Evolutionary conservation across 495 filamentous ascomycete species (phyloP).

Genomic region (Tuber melanosporum): DNA sequence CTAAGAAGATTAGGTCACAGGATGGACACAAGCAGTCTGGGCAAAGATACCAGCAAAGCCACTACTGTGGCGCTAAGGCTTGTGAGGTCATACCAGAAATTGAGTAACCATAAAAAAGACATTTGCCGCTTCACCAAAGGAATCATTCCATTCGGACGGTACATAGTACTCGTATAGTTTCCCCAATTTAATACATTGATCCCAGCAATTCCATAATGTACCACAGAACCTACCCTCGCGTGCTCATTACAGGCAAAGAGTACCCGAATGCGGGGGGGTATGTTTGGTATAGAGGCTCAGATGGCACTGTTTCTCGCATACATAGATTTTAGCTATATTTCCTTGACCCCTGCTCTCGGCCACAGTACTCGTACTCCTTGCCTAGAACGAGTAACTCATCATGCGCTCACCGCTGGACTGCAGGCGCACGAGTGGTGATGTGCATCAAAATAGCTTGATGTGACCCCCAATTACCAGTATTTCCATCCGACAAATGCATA

Average conservation of each 20-base stretch:
- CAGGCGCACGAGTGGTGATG: not conserved
- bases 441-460: not conserved
- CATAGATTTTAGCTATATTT: not conserved
- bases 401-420: not conserved
- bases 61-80: not conserved
- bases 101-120: not conserved
- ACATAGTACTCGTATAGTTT: not conserved
- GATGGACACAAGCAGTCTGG: not conserved
- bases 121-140: not conserved
- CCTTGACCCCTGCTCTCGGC: not conserved
- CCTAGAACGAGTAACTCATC: not conserved
- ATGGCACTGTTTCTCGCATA: not conserved
- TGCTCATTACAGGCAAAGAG: not conserved
- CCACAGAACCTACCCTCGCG: not conserved
- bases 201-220: not conserved
- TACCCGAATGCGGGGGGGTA: not conserved
- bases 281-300: not conserved
- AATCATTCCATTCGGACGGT: not conserved
- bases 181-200: not conserved
- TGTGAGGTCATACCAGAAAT: not conserved
- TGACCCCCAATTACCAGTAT: not conserved
- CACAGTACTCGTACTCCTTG: not conserved
- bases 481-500: not conserved
- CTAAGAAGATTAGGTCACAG: not conserved
- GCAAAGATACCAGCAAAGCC: not conserved